Base-by-base conservation (phyloP, 768 basidiomycete genomes). In the Mycena sanguinolenta region DNA sequence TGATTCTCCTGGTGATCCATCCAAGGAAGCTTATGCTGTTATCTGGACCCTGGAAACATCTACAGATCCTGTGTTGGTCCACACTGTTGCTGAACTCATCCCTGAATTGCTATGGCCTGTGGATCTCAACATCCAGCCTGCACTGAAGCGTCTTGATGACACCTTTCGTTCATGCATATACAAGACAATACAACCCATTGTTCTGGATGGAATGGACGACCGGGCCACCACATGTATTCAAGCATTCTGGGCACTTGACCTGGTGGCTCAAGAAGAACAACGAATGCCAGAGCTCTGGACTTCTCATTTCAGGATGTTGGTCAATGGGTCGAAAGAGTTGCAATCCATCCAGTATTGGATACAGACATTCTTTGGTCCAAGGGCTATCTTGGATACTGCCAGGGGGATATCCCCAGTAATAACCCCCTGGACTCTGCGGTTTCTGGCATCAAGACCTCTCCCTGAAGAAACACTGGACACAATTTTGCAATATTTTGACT, bases 21-120 rank as follows among this genome's bases (percentile, higher is more conserved):
- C 61, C 9, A 9, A 50, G 8, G 49, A 62, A 5, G 14, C 16
- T 13, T 14, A 16, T 14, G 61, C 61, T 17, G 49, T 62, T 27
- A 12, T 52, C 8, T 62, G 61, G 61, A 34, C 34, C 14, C 21
- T 62, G 6, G 50, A 38, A 8, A 52, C 61, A 14, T 62, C 49
- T 21, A 62, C 61, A 6, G 34, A 62, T 52, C 61, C 61, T 13
- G 19, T 1, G 0, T 7, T 52, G n/a, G 46, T 52, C 4, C 32
- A 38, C 6, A 38, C 16, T 8, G 61, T 25, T 4, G 49, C 49
- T 8, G 50, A 53, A 16, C 7, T 52, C 2, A 25, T 50, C 19
- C 32, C 30, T 13, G 44, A 60, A 30, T n/a, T 60, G 17, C 30
- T 21, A 12, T 57, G 55, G 55, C 34, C 55, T 21, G 23, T 42